Evolutionary conservation across 2,329 filamentous ascomycete species (phyloP).

Genomic region (Penicillium italicum): DNA sequence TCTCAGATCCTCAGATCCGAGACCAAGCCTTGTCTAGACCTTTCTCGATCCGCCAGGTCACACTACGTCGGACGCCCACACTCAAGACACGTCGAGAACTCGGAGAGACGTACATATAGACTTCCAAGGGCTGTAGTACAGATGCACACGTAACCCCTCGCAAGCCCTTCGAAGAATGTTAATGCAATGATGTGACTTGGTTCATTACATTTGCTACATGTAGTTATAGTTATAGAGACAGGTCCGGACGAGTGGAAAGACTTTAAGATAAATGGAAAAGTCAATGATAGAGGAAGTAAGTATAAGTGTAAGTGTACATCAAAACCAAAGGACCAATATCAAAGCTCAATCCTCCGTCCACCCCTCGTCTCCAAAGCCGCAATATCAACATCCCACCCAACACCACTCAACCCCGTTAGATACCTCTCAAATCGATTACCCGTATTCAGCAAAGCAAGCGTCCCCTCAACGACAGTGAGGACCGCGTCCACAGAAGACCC

Average conservation of each 20-base stretch:
- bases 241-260: background rate
- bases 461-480: slow-evolving; percentile 42
- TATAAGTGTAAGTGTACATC: background rate
- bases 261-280: too few relatives aligned
- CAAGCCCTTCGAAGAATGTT: background rate
- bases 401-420: slow-evolving; percentile 41
- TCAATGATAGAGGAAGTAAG: too few relatives aligned
- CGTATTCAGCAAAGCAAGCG: slow-evolving; percentile 42
- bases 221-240: background rate
- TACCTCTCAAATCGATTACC: slow-evolving; percentile 45
- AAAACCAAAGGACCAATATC: background rate
- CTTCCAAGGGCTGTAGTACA: background rate
- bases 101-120: background rate
- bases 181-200: background rate
- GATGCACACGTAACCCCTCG: slow-evolving; percentile 5
- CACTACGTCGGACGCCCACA: slow-evolving; percentile 1
- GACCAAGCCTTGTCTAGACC: background rate
- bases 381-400: slow-evolving; percentile 65
- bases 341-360: slow-evolving; percentile 40
- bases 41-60: background rate
- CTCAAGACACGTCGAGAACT: background rate
- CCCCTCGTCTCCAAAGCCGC: slow-evolving; percentile 64
- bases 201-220: background rate
- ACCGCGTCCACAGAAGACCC: background rate
- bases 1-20: background rate